These are phyloP conservation scores for Nemania sp. DNA, from an alignment of 2,329 filamentous ascomycete genomes.

Conservation along the genomic window DNA sequence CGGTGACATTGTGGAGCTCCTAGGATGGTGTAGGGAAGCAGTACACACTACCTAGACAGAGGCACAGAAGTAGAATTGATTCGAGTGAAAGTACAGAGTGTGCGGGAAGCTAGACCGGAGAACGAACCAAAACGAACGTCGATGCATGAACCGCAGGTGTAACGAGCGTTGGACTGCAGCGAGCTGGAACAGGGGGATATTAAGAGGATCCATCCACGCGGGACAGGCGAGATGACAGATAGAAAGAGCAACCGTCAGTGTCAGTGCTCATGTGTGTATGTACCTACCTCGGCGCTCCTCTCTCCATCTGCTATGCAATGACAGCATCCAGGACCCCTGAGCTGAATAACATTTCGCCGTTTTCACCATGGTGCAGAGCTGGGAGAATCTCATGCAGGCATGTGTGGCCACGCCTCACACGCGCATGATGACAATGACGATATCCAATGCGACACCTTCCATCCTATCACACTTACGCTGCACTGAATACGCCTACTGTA, in stretches of 20 bases:
- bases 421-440: no score
- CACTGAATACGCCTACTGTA: no score
- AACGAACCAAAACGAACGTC: constrained; percentile 23
- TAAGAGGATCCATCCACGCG: constrained; percentile 22
- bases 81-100: not conserved
- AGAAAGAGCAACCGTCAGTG: no score
- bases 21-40: not conserved
- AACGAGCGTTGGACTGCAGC: constrained; percentile 17
- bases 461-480: no score
- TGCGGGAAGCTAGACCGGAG: constrained; percentile 14
- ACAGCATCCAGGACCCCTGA: not conserved
- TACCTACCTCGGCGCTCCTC: no score
- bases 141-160: constrained; percentile 24
- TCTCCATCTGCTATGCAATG: no score
- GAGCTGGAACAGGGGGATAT: constrained; percentile 23
- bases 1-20: constrained; percentile 13
- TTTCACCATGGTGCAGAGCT: no score
- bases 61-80: not conserved
- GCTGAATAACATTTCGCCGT: no score
- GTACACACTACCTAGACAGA: not conserved
- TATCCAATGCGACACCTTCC: no score
- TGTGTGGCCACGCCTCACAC: no score
- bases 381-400: no score
- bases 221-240: constrained; percentile 18
- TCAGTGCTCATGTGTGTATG: not conserved